phyloP scores from a whole-genome alignment of 495 filamentous ascomycete species.

The Jackrogersella minutella region DNA sequence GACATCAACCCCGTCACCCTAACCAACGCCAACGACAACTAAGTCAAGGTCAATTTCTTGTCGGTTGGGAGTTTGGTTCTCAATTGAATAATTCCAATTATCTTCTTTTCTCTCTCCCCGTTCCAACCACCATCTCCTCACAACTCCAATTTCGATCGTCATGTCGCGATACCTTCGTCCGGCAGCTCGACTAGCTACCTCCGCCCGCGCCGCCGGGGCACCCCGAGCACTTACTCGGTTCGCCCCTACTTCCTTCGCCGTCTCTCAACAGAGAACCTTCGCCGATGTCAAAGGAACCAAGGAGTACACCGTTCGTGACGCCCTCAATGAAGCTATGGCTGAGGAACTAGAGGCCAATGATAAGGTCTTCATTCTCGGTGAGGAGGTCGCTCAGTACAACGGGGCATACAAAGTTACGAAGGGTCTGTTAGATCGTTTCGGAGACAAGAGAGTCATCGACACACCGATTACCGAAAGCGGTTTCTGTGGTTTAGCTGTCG shows the following conservation, averaged over 20 bases:
- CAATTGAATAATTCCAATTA: slow-evolving; percentile 4
- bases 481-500: slow-evolving; percentile 90
- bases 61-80: slow-evolving; percentile 32
- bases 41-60: slow-evolving; percentile 24
- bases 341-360: slow-evolving; percentile 94
- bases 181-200: slow-evolving; percentile 76
- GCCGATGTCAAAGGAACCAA: slow-evolving; percentile 70
- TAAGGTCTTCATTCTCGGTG: slow-evolving; percentile 94
- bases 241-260: slow-evolving; percentile 48
- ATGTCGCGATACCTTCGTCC: slow-evolving; percentile 84
- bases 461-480: slow-evolving; percentile 97
- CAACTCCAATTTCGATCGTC: slow-evolving; percentile 34
- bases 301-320: slow-evolving; percentile 96
- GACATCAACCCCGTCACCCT: slow-evolving; percentile 1
- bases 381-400: slow-evolving; percentile 99
- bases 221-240: slow-evolving; percentile 55
- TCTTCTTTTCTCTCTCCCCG: slow-evolving; percentile 10
- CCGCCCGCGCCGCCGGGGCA: slow-evolving; percentile 62
- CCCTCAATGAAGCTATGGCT: slow-evolving; percentile 94
- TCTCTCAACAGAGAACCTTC: slow-evolving; percentile 60
- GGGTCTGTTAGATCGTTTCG: slow-evolving; percentile 94
- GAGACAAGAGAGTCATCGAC: slow-evolving; percentile 96
- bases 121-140: slow-evolving; percentile 25
- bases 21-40: slow-evolving; percentile 14
- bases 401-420: slow-evolving; percentile 99